These are phyloP conservation scores for Chalciporus piperatus DNA, from an alignment of 768 basidiomycete species.

Conservation along the genomic window DNA sequence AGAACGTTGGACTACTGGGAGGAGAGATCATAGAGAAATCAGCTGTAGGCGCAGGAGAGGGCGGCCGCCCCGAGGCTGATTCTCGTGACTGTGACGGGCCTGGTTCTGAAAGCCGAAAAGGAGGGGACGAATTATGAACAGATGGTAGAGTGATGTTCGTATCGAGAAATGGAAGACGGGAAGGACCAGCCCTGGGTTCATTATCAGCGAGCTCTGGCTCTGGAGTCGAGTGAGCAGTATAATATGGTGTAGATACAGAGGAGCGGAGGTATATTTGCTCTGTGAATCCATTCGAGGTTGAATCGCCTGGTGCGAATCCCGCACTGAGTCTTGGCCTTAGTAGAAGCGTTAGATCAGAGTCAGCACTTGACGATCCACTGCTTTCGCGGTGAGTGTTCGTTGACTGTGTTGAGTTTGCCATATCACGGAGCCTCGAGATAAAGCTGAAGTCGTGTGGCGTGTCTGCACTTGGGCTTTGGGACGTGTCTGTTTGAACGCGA, in stretches of 20 bases:
- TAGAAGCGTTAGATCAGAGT: slow-evolving; percentile 23
- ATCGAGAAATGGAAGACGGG: slow-evolving; percentile 23
- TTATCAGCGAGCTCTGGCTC: slow-evolving; percentile 21
- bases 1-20: slow-evolving; percentile 34
- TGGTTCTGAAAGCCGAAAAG: slow-evolving; percentile 24
- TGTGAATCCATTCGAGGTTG: slow-evolving; percentile 6
- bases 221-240: slow-evolving; percentile 31
- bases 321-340: slow-evolving; percentile 8
- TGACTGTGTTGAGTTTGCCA: slow-evolving; percentile 1
- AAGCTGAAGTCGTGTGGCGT: slow-evolving; percentile 11
- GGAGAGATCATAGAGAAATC: slow-evolving; percentile 48
- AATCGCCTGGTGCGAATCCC: slow-evolving; percentile 13
- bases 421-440: slow-evolving; percentile 1
- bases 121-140: slow-evolving; percentile 21
- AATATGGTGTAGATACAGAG: slow-evolving; percentile 30
- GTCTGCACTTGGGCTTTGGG: slow-evolving; percentile 3
- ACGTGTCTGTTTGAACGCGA: background rate
- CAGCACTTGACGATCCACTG: slow-evolving; percentile 14
- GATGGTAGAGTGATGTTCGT: slow-evolving; percentile 16
- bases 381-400: background rate
- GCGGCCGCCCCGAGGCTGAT: slow-evolving; percentile 29
- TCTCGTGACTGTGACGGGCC: slow-evolving; percentile 21
- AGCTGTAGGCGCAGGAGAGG: slow-evolving; percentile 44
- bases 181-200: slow-evolving; percentile 25
- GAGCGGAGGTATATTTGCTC: slow-evolving; percentile 21